Percentiles rank a stretch among this genome's conserved stretches.
phyloP scores from a whole-genome alignment of 345 rosid species.

The Citrus inodora region DNA sequence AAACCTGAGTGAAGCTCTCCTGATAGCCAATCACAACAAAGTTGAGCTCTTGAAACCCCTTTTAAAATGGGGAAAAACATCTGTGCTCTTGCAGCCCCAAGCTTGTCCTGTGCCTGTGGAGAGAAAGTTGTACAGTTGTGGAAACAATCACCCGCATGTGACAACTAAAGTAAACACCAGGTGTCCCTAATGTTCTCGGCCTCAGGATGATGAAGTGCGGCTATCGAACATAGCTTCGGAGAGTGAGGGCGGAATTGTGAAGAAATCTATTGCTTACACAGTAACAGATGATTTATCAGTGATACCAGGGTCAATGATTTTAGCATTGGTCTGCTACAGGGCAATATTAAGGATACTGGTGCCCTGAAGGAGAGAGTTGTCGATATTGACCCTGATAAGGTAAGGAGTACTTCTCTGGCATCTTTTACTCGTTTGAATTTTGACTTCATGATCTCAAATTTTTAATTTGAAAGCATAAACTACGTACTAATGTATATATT shows the following conservation, averaged over 20 bases:
- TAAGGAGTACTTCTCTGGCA: not conserved
- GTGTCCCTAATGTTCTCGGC: not conserved
- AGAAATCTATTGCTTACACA: slow-evolving; percentile 9
- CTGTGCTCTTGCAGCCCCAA: not conserved
- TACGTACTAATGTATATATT: not conserved
- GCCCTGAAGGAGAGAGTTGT: not conserved
- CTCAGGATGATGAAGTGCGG: rapidly evolving
- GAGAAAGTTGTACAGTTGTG: not conserved
- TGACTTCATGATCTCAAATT: not conserved
- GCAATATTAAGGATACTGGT: not conserved
- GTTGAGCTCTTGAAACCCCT: not conserved
- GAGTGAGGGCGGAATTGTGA: slow-evolving; percentile 2
- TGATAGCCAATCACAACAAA: not conserved
- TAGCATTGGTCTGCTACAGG: slow-evolving; percentile 5
- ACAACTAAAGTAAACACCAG: not conserved
- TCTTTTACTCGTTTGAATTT: not conserved
- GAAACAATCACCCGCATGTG: not conserved
- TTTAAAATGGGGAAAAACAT: too few species aligned
- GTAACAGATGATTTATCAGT: slow-evolving; percentile 21
- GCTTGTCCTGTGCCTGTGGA: not conserved
- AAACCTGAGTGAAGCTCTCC: not conserved
- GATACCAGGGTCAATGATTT: slow-evolving; percentile 8
- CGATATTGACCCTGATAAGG: not conserved
- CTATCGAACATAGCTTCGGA: not conserved
- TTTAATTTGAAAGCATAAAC: not conserved